A percentile compares a stretch with the other conserved stretches of the same genome.
These are phyloP conservation scores for Aotearoamyces nothofagi DNA, from an alignment of 2,329 filamentous ascomycete genomes.

Conservation along the genomic window DNA sequence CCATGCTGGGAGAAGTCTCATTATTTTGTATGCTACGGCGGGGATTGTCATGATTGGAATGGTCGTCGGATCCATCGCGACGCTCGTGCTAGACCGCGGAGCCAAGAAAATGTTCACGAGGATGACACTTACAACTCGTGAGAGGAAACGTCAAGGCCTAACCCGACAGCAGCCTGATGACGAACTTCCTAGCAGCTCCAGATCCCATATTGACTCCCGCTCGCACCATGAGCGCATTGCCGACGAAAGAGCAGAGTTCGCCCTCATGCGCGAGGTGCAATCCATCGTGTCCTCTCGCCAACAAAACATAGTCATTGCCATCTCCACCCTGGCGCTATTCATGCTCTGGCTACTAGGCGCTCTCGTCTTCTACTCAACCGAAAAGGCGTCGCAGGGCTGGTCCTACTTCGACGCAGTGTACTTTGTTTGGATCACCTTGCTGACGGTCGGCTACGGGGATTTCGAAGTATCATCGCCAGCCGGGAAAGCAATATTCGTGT, in stretches of 20 bases:
- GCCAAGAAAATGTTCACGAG: slow-evolving; percentile 39
- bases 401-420: slow-evolving; percentile 64
- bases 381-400: slow-evolving; percentile 46
- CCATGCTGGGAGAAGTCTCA: slow-evolving; percentile 45
- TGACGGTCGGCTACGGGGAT: slow-evolving; percentile 51
- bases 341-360: slow-evolving; percentile 52
- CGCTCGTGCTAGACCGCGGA: slow-evolving; percentile 38
- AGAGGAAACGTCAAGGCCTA: slow-evolving; percentile 30
- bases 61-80: slow-evolving; percentile 45
- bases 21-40: slow-evolving; percentile 68
- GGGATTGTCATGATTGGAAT: slow-evolving; percentile 73
- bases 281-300: too few species aligned
- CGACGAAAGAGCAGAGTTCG: slow-evolving; percentile 15
- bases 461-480: slow-evolving; percentile 47
- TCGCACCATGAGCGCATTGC: slow-evolving; percentile 40
- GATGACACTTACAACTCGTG: too few species aligned
- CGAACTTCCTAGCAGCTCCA: too few species aligned
- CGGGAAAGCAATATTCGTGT: slow-evolving; percentile 77
- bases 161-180: slow-evolving; percentile 33
- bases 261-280: slow-evolving; percentile 43
- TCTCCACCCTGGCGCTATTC: slow-evolving; percentile 39
- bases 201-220: too few species aligned
- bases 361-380: slow-evolving; percentile 40
- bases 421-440: slow-evolving; percentile 60
- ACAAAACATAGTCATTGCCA: slow-evolving; percentile 33